Conservation (phyloP, 495 filamentous ascomycete genomes). For the Thozetella sp. region DNA sequence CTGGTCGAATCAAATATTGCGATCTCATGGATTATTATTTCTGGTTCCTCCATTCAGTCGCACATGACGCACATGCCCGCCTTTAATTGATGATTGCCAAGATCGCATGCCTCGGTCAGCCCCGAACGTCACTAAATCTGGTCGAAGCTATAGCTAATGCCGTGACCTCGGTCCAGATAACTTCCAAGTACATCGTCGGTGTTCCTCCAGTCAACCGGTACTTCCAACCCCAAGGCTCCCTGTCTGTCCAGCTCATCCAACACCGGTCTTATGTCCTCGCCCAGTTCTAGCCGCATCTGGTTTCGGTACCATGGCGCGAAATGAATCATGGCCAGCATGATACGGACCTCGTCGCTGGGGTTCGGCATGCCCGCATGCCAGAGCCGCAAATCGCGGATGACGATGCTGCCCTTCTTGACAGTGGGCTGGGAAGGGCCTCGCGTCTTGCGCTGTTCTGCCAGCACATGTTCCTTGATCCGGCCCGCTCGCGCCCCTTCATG, state of each 20-base stretch:
- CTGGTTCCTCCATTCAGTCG: no score
- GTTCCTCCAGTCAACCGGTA: conserved; percentile 43
- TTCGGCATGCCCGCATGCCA: conserved; percentile 68
- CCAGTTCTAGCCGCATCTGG: conserved; percentile 50
- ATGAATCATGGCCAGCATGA: conserved; percentile 62
- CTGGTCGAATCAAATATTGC: no score
- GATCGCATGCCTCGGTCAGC: background rate
- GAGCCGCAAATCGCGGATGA: conserved; percentile 57
- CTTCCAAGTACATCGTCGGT: conserved; percentile 28
- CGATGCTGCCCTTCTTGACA: conserved; percentile 52
- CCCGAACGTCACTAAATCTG: conserved; percentile 15
- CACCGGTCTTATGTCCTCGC: conserved; percentile 38
- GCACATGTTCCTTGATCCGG: conserved; percentile 39
- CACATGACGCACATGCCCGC: no score
- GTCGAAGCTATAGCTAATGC: conserved; percentile 52
- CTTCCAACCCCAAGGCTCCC: conserved; percentile 31
- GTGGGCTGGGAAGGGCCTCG: conserved; percentile 49
- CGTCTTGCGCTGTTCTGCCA: conserved; percentile 36
- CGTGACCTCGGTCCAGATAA: conserved; percentile 48
- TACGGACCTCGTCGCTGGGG: conserved; percentile 40
- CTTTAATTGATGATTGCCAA: background rate
- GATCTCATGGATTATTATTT: no score
- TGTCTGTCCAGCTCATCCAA: conserved; percentile 28
- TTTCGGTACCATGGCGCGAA: conserved; percentile 52
- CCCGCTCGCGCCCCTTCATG: conserved; percentile 51